Percentiles rank a stretch among this genome's conserved stretches.
Conservation (phyloP, 345 rosid species). For the Gossypium rotundifolium region DNA sequence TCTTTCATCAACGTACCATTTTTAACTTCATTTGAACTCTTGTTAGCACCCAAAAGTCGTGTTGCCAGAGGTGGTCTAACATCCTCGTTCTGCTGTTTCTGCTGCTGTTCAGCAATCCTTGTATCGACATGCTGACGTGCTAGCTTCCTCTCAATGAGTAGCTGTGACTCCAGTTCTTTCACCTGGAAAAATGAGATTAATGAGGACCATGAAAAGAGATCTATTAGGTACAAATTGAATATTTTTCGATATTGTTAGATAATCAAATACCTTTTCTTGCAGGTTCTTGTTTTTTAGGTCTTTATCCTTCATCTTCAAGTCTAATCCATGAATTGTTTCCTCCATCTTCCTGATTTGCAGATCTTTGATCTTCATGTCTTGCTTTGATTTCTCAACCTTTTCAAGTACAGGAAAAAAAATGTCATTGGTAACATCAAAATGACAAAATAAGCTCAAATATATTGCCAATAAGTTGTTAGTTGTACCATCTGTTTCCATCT, state of each 20-base stretch:
- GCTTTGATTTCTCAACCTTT: conserved; percentile 78
- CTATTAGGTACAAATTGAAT: neutral
- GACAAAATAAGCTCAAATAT: neutral
- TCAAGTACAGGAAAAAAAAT: neutral
- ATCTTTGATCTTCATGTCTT: conserved; percentile 82
- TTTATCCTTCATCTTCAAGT: conserved; percentile 70
- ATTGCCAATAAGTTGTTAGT: neutral
- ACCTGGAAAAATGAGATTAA: conserved; percentile 34
- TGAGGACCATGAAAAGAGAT: neutral
- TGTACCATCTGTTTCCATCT: conserved; percentile 83
- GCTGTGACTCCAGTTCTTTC: conserved; percentile 86
- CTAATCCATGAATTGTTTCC: conserved; percentile 60
- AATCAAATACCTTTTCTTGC: conserved; percentile 67
- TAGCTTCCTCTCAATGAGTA: conserved; percentile 83
- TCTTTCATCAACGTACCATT: conserved; percentile 30
- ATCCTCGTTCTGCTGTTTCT: conserved; percentile 25
- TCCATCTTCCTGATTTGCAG: conserved; percentile 82
- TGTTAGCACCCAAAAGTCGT: conserved; percentile 35
- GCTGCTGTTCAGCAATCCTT: conserved; percentile 72
- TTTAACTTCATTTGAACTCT: conserved; percentile 34
- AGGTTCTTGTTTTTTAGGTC: conserved; percentile 65
- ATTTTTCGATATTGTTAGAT: neutral
- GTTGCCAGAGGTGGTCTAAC: conserved; percentile 48
- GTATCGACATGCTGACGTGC: conserved; percentile 94
- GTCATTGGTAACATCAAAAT: neutral